Evolutionary conservation across 2,329 filamentous ascomycete genomes (phyloP).

Genomic region (Aspergillus udagawae): DNA sequence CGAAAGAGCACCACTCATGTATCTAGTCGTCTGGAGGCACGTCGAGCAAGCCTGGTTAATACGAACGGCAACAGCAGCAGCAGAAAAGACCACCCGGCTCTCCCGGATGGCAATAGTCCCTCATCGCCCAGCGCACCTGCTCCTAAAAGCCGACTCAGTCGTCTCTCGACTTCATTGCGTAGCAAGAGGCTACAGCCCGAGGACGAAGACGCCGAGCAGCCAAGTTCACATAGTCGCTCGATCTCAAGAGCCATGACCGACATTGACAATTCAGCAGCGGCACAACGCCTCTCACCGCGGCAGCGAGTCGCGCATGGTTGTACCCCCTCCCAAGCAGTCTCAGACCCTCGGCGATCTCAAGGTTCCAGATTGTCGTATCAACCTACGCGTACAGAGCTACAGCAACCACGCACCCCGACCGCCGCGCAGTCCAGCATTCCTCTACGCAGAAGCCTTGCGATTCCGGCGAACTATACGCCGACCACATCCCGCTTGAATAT

Average conservation of each 20-base stretch:
- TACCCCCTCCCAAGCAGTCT: conserved; percentile 20
- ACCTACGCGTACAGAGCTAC: conserved; percentile 19
- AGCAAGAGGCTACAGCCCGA: conserved; percentile 35
- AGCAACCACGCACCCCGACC: conserved; percentile 29
- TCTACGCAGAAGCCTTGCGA: conserved; percentile 35
- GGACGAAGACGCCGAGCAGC: conserved; percentile 30
- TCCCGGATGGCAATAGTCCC: conserved; percentile 6
- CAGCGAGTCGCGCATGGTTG: conserved; percentile 32
- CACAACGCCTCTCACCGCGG: conserved; percentile 27
- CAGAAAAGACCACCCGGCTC: conserved; percentile 1
- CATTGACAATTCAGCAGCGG: conserved; percentile 25
- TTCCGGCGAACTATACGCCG: conserved; percentile 31
- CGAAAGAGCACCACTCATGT: conserved; percentile 26
- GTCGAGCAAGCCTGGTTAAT: conserved; percentile 36
- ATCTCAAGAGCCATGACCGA: conserved; percentile 44
- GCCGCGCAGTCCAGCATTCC: conserved; percentile 32
- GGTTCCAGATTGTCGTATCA: conserved; percentile 18
- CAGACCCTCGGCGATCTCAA: conserved; percentile 21
- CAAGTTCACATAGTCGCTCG: conserved; percentile 31
- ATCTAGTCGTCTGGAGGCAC: conserved; percentile 35
- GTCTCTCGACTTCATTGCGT: conserved; percentile 38
- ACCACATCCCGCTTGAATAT: conserved; percentile 37
- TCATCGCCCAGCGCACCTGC: conserved; percentile 15
- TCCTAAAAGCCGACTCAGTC: conserved; percentile 37
- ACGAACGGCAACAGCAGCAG: conserved; percentile 10